Conservation (phyloP, 2,329 filamentous ascomycete species). For the Nectriaceae sp. region DNA sequence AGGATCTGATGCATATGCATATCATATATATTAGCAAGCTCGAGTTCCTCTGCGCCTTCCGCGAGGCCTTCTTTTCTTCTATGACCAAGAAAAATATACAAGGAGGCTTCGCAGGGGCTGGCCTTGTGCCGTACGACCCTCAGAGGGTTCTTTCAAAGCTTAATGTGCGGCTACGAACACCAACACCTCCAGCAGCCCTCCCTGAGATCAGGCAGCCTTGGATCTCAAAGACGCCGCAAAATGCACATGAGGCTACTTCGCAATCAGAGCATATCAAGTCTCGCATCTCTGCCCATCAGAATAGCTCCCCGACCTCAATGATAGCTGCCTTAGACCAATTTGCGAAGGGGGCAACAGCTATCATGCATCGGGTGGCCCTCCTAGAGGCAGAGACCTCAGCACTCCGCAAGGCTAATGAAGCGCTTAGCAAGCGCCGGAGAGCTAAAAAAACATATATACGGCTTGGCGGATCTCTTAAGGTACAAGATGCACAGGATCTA, state of each 20-base stretch:
- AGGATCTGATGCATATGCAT: neutral
- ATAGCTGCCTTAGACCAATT: neutral
- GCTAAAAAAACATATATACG: too few relatives aligned
- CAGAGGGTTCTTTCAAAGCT: too few relatives aligned
- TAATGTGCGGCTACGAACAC: too few relatives aligned
- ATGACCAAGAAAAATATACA: too few relatives aligned
- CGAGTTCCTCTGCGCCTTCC: constrained; percentile 6
- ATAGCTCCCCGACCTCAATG: neutral
- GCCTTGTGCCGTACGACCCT: constrained; percentile 7
- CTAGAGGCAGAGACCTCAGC: neutral
- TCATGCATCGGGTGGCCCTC: neutral
- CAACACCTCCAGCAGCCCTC: too few relatives aligned
- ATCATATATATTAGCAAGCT: constrained; percentile 2
- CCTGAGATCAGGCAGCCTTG: too few relatives aligned
- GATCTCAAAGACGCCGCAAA: neutral
- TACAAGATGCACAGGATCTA: neutral
- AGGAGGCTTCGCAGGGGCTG: constrained; percentile 7
- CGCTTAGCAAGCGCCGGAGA: neutral
- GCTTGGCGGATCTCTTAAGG: neutral
- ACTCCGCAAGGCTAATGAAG: neutral
- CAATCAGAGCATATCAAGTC: neutral
- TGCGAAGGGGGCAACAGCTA: neutral
- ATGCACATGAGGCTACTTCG: neutral
- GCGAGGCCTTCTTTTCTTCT: neutral
- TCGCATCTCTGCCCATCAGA: neutral